These are phyloP conservation scores for Phytopythium ostracodes DNA, from an alignment of 352 stramenopile genomes.

Conservation along the genomic window DNA sequence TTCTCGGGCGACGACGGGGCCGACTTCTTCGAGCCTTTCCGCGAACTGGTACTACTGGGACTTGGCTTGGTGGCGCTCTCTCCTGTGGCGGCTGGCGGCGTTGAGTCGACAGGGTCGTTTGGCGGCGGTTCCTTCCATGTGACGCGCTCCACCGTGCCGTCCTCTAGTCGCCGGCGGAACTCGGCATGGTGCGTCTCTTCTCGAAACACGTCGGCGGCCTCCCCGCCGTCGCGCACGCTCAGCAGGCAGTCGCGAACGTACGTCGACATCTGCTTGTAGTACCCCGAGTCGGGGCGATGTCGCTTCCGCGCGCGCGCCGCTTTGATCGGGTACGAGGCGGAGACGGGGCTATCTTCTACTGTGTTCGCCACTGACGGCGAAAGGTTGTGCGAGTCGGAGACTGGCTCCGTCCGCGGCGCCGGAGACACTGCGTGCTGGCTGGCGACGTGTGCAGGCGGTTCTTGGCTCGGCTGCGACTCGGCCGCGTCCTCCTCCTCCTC, in stretches of 20 bases:
- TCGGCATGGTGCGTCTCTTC: conserved; percentile 55
- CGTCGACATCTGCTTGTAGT: conserved; percentile 84
- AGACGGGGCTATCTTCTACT: conserved; percentile 8
- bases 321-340: conserved; percentile 61
- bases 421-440: background rate
- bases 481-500: conserved; percentile 52
- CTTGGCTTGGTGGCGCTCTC: conserved; percentile 12
- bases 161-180: conserved; percentile 64
- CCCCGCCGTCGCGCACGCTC: conserved; percentile 53
- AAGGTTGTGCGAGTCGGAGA: background rate
- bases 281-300: conserved; percentile 74
- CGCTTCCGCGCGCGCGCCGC: conserved; percentile 68
- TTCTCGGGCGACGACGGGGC: conserved; percentile 13
- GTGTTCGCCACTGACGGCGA: conserved; percentile 5
- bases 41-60: conserved; percentile 17
- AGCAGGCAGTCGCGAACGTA: conserved; percentile 81
- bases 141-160: conserved; percentile 68
- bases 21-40: background rate
- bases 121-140: conserved; percentile 66
- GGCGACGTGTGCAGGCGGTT: conserved; percentile 12
- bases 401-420: conserved; percentile 3
- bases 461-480: conserved; percentile 4
- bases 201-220: conserved; percentile 38
- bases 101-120: conserved; percentile 13
- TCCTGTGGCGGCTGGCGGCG: background rate